Evolutionary conservation across 805 yeast genomes (phyloP).

Genomic region (Pichia insulana): DNA sequence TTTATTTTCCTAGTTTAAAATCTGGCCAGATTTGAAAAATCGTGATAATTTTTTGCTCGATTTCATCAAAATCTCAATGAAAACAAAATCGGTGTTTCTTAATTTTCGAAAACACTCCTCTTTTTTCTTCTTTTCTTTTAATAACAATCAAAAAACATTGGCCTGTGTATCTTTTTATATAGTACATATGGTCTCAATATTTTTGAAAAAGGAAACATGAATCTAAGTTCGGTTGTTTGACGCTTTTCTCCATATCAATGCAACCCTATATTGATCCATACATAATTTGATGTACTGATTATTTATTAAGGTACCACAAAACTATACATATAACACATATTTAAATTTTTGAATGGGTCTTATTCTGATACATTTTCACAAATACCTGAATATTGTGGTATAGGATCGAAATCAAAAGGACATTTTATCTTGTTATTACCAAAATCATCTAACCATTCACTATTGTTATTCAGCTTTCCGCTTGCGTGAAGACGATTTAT

Average conservation of each 20-base stretch:
- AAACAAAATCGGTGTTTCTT: too few relatives aligned
- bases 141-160: constrained; percentile 11
- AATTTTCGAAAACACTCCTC: too few relatives aligned
- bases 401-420: constrained; percentile 19
- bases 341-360: neutral
- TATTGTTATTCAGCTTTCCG: constrained; percentile 15
- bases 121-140: neutral
- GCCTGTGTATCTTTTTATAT: constrained; percentile 2
- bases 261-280: constrained; percentile 10
- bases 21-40: too few relatives aligned
- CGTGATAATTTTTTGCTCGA: too few relatives aligned
- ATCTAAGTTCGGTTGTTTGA: constrained; percentile 10
- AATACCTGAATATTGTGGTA: constrained; percentile 17
- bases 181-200: constrained; percentile 8
- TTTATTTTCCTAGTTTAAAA: too few relatives aligned
- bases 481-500: constrained; percentile 13
- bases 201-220: constrained; percentile 7
- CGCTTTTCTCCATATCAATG: constrained; percentile 3
- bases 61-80: too few relatives aligned
- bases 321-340: too few relatives aligned
- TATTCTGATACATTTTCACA: constrained; percentile 25
- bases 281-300: neutral
- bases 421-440: constrained; percentile 21
- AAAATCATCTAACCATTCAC: constrained; percentile 30
- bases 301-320: neutral